Evolutionary conservation across 768 basidiomycete species (phyloP), one percentile per base, ranked within the genome.

Genomic region (Phaeotremella skinneri): DNA sequence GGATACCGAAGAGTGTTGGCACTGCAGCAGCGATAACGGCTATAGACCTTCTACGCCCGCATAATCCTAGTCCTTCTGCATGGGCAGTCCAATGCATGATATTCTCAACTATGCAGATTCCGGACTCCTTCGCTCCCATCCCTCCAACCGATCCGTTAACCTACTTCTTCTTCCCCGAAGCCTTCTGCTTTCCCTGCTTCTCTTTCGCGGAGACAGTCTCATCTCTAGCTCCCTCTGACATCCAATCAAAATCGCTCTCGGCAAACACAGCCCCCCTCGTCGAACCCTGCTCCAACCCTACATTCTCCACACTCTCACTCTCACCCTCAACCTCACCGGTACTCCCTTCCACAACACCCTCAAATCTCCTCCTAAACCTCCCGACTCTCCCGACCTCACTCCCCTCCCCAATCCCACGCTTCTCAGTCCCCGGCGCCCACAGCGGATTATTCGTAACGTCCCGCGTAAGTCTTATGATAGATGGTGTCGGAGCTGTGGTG

Each of bases 361-460:
- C 87, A 70, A 91, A 93, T 61, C 81, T 82, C 69, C 83, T 82
- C 75, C 81, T 88, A 78, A 90, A 93, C 68, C 90, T 81, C 11
- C 89, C 89, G 70, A 93, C 78, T 11, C 91, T 81, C 5, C 91
- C 91, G 0, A 84, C 83, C 51, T 84, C 84, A 61, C 80, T 84
- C 70, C 89, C 88, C 60, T 88, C 88, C 64, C 85, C 85, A 50
- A 79, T 73, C 56, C 76, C 78, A 30, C 75, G 69, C 56, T 76
- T 72, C 34, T 79, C 72, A 39, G 59, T 71, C 39, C 83, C 83
- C 2, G 87, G 84, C 70, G 89, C 88, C 87, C 88, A 96, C 4
- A 90, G 77, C 1, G 91, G 89, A 68, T 91, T 86, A 74, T 91
- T 96, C 16, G 88, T 89, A 50, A 89, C 86, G 69, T 94, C 91